These are phyloP conservation scores for Fusarium mundagurra DNA, from an alignment of 2,329 filamentous ascomycete species.

Conservation along the genomic window DNA sequence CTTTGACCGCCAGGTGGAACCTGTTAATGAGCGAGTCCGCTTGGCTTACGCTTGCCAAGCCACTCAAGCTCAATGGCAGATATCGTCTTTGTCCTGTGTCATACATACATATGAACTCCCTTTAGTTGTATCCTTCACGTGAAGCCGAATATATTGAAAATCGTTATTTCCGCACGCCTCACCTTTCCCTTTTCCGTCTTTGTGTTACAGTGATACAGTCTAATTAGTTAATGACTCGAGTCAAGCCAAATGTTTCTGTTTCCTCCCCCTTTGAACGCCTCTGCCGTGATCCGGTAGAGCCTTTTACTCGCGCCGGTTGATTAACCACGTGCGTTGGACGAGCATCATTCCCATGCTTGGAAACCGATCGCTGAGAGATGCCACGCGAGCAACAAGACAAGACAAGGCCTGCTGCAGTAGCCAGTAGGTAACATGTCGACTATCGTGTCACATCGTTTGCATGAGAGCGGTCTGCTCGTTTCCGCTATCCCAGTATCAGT, in stretches of 20 bases:
- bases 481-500: background rate
- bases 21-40: background rate
- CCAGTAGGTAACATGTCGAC: background rate
- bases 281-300: conserved; percentile 2
- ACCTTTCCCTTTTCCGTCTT: background rate
- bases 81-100: background rate
- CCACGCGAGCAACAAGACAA: conserved; percentile 23
- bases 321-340: conserved; percentile 25
- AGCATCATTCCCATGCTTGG: conserved; percentile 14
- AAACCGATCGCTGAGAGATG: conserved; percentile 9
- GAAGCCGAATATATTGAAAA: background rate
- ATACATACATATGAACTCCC: background rate
- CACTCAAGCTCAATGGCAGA: background rate
- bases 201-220: background rate
- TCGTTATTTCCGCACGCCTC: background rate
- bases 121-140: background rate
- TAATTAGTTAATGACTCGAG: background rate
- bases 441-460: conserved; percentile 25
- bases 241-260: background rate
- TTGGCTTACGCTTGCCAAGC: background rate
- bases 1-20: background rate
- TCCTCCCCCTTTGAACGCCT: background rate
- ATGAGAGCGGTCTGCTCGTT: conserved; percentile 1
- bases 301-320: background rate
- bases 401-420: conserved; percentile 7